Conservation (phyloP, 2,329 filamentous ascomycete species). For the Colletotrichum sp. region DNA sequence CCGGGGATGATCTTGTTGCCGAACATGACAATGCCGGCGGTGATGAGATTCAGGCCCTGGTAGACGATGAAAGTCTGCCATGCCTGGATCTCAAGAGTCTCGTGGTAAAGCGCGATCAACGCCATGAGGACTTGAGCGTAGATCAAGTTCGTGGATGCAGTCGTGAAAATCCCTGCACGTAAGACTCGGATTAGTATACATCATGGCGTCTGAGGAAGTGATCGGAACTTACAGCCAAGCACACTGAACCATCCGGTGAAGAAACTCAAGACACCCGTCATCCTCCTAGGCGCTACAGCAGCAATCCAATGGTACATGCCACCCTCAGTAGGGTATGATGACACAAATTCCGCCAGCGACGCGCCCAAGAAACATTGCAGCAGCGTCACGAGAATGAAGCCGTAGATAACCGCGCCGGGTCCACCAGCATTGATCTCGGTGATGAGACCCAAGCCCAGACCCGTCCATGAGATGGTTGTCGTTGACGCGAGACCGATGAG, state of each 20-base stretch:
- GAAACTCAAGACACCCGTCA: conserved; percentile 45
- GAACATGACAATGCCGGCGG: conserved; percentile 49
- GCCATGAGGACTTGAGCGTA: conserved; percentile 45
- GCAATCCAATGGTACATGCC: conserved; percentile 58
- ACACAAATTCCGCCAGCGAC: conserved; percentile 51
- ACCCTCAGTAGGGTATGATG: conserved; percentile 50
- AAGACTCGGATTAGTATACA: not conserved
- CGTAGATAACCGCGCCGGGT: conserved; percentile 53
- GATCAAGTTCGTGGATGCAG: conserved; percentile 47
- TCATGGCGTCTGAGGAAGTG: not conserved
- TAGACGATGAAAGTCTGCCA: conserved; percentile 55
- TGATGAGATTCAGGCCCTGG: conserved; percentile 45
- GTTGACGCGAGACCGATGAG: conserved; percentile 53
- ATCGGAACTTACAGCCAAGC: conserved; percentile 33
- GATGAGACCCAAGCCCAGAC: conserved; percentile 46
- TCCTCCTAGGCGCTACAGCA: conserved; percentile 43
- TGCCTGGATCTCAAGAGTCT: conserved; percentile 40
- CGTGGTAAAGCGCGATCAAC: conserved; percentile 43
- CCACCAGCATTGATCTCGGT: conserved; percentile 53
- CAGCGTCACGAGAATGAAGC: conserved; percentile 51
- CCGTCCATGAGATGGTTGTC: conserved; percentile 55
- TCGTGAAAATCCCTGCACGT: conserved; percentile 44
- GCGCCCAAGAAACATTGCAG: conserved; percentile 49
- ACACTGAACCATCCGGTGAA: conserved; percentile 48
- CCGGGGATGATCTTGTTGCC: conserved; percentile 47